Evolutionary conservation across 495 filamentous ascomycete genomes (phyloP), one percentile per base, ranked within the genome.

Genomic region (Pyrenula massariospora): DNA sequence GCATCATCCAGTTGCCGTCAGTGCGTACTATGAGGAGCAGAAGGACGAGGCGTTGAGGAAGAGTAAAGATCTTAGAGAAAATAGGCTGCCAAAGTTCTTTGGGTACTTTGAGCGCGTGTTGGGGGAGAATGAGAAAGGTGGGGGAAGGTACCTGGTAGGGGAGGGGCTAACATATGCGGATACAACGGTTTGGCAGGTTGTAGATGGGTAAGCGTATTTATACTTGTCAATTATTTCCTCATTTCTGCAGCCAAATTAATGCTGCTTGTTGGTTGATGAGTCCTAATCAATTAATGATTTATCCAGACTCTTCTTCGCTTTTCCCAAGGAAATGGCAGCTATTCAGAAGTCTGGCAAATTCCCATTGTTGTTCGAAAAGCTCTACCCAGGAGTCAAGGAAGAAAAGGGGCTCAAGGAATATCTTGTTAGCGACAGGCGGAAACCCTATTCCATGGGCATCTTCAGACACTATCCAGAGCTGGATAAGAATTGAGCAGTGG

Each of bases 11-110:
- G 72, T 87, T 15, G 72, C 77, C 0, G 58, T 63, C 0, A 59
- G 60, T 2, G 59, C 76, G 24, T 86, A 84, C 58, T 88, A 86
- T 58, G 84, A 87, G 57, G 81, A 87, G 24, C 84, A 88, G 68
- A 85, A 82, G 61, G 69, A 66, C 0, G 84, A 85, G 62, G 71
- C 78, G 25, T 66, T 75, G 60, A 66, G 70, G 25, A 74, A 68
- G 58, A 65, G 75, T 3, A 63, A 68, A 54, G 75, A 85, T 58
- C 83, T 80, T 48, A 66, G 80, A 3, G 65, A 73, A 53, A 75
- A 63, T n/a, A 72, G 85, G 2, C 60, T 87, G 8, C 84, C 85
- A 10, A 87, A 86, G 65, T 86, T 81, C 60, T 62, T 87, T 49
- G 71, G 67, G 2, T 86, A 83, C 62, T 87, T 87, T 57, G 75